Conservation (phyloP, 345 rosid species). For the Moricandia arvensis region DNA sequence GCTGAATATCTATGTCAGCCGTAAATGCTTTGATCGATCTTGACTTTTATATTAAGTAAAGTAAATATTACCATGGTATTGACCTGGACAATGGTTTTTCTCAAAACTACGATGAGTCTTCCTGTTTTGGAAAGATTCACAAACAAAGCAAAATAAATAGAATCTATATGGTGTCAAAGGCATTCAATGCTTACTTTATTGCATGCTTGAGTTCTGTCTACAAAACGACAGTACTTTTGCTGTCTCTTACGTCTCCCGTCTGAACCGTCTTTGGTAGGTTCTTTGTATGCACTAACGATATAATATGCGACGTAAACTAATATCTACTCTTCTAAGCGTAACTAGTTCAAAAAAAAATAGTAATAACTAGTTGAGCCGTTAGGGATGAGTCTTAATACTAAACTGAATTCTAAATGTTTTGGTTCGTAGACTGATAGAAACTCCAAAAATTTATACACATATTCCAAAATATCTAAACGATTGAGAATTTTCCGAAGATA, state of each 20-base stretch:
- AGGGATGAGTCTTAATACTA: background rate
- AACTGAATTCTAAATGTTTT: background rate
- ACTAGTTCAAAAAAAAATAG: background rate
- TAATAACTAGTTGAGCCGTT: background rate
- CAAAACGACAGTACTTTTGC: slow-evolving; percentile 6
- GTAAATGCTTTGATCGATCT: background rate
- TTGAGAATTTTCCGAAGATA: background rate
- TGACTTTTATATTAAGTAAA: background rate
- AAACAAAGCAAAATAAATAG: slow-evolving; percentile 5
- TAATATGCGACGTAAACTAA: background rate
- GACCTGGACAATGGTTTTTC: background rate
- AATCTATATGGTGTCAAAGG: slow-evolving; percentile 5
- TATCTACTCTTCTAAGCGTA: background rate
- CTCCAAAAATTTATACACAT: background rate
- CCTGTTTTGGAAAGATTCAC: background rate
- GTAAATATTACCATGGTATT: background rate
- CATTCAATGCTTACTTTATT: slow-evolving; percentile 19
- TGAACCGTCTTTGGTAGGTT: slow-evolving; percentile 15
- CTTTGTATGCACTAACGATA: slow-evolving; percentile 8
- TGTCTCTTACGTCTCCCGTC: slow-evolving; percentile 24
- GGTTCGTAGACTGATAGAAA: background rate
- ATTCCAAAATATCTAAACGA: background rate
- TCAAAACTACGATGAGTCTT: background rate
- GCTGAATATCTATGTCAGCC: background rate
- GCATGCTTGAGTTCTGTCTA: slow-evolving; percentile 13